Conservation (phyloP, 116 monocot species). For the Phalaenopsis hybrid region DNA sequence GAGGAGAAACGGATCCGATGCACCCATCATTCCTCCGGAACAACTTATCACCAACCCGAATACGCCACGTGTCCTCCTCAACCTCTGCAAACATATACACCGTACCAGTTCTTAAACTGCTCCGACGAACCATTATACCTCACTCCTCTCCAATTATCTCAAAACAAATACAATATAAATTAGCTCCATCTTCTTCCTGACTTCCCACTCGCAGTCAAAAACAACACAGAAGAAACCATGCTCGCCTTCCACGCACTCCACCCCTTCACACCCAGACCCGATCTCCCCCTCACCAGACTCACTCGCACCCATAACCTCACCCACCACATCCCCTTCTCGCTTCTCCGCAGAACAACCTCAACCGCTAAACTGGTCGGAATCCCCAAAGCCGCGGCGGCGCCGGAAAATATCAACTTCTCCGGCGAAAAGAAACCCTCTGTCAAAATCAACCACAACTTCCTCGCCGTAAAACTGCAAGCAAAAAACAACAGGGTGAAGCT, state of each 20-base stretch:
- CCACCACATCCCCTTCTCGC: background rate
- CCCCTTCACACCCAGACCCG: background rate
- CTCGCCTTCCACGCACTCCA: background rate
- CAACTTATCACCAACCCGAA: background rate
- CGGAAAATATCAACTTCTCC: background rate
- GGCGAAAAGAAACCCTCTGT: background rate
- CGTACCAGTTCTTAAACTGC: background rate
- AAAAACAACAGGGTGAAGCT: conserved; percentile 13
- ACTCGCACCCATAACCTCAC: background rate
- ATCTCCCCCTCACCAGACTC: background rate
- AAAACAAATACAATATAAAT: background rate
- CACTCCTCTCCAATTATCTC: background rate
- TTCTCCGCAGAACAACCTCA: background rate
- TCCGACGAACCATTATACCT: background rate
- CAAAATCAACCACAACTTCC: no score
- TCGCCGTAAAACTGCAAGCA: no score
- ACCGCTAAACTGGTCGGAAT: background rate
- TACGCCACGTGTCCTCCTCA: background rate
- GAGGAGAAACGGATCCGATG: background rate
- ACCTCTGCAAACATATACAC: background rate
- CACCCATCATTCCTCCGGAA: background rate
- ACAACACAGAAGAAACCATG: background rate
- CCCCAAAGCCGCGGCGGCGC: background rate
- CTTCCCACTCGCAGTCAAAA: background rate
- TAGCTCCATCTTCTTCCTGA: background rate